Evolutionary conservation across 345 rosid species (phyloP), one percentile per base, ranked within the genome.

Genomic region (Odontarrhena argentea): DNA sequence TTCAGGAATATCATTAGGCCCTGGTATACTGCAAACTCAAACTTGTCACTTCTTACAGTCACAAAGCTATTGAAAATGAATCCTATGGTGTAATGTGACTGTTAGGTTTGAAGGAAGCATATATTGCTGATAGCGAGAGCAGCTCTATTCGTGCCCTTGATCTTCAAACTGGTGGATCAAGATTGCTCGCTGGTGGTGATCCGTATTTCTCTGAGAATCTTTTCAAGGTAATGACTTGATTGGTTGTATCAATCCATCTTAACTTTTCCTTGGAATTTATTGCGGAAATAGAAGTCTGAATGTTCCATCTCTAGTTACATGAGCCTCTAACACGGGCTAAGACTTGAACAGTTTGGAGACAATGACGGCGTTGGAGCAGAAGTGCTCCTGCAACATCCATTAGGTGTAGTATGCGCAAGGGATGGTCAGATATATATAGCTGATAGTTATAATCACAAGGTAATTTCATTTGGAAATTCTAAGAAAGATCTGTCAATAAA

Each of bases 381-480:
- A 71, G 98, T 87, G 9, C 96, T 89, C 70, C 86, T 92, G 48
- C 97, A 92, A 78, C 97, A 92, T 78, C 98, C 98, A 8, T 46
- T 92, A 52, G 98, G 98, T 67, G 92, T 92, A 48, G 75, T 79
- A 55, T 87, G 88, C 50, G 79, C 90, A 5, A 85, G 71, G 56
- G 77, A 87, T 45, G 94, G 97, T 41, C 91, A 84, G 60, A 73
- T 92, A 30, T 92, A 87, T 74, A 54, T 92, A 69, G 81, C 98
- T 52, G 97, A 92, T 74, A 89, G 98, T 78, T 92, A 89, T 56
- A 92, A 92, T 74, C 98, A 92, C 81, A 89, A 92, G 98, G 98
- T 86, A 57, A 30, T 24, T 54, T 60, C 0, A 52, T 60, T 22
- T 35, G 18, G 38, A 1, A 12, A 24, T 10, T 55, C 41, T 10